Base-by-base conservation (phyloP, 768 basidiomycete genomes). In the Sarcomyxa edulis region DNA sequence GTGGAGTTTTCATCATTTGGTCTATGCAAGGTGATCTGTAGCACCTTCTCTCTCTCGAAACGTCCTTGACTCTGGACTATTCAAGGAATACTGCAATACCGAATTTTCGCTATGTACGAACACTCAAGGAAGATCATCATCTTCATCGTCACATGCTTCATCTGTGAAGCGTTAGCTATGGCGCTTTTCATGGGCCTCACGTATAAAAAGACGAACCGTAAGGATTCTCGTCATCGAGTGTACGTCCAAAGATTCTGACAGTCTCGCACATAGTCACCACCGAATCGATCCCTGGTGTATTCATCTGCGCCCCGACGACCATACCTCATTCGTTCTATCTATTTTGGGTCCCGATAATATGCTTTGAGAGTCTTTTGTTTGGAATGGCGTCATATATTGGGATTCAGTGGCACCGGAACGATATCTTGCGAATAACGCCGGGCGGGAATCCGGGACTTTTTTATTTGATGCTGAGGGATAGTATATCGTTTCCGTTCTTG, bases 401-500 rank as follows among this genome's bases (percentile, higher is more conserved):
- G 14, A 6, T 20, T 27, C 32, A 14, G 21, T 20, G 8, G 19
- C 14, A 21, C 20, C 15, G 9, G 9, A 31, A 18, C 30, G n/a
- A n/a, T n/a, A n/a, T n/a, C 6, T 7, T n/a, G 19, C 22, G 24
- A 24, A 31, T 23, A 19, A 11, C 9, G n/a, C 20, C 18, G 29
- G 38, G 19, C 28, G 29, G 10, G 29, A 20, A 15, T 31, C 32
- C n/a, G 31, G 38, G 38, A 39, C 27, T 8, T 20, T 40, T 14
- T 40, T 44, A 14, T 18, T 48, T 46, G 33, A 35, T 48, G 47
- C 38, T 20, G 40, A 41, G 7, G n/a, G n/a, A n/a, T n/a, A n/a
- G n/a, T n/a, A n/a, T n/a, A n/a, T n/a, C n/a, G n/a, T n/a, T n/a
- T n/a, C 7, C n/a, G n/a, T n/a, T 22, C 7, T 26, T 23, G 18